Evolutionary conservation across 2,329 filamentous ascomycete species (phyloP).

Genomic region (Aspergillus brasiliensis): DNA sequence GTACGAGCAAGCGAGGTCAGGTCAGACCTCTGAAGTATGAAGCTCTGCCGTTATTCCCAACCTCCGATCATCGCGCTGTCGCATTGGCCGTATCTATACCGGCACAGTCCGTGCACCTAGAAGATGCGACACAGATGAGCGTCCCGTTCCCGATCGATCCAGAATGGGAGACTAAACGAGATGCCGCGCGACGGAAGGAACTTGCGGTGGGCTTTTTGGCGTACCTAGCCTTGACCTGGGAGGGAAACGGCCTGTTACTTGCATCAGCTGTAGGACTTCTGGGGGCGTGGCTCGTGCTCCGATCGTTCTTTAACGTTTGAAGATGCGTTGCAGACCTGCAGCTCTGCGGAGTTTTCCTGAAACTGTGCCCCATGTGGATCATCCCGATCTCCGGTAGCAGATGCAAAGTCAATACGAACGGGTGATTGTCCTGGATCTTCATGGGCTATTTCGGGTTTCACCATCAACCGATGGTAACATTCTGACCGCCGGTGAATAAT

Average conservation of each 20-base stretch:
- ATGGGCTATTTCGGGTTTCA: constrained; percentile 14
- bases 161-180: constrained; percentile 57
- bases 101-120: constrained; percentile 41
- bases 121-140: constrained; percentile 41
- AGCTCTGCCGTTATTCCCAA: constrained; percentile 74
- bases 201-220: constrained; percentile 60
- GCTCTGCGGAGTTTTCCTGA: constrained; percentile 2
- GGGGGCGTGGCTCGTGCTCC: constrained; percentile 46
- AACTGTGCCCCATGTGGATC: constrained; percentile 18
- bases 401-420: constrained; percentile 4
- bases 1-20: constrained; percentile 42
- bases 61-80: constrained; percentile 86
- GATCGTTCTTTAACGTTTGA: constrained; percentile 34
- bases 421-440: not conserved
- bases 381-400: constrained; percentile 12
- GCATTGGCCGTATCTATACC: constrained; percentile 71
- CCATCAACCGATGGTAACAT: constrained; percentile 8
- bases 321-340: constrained; percentile 1
- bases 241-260: constrained; percentile 47
- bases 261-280: constrained; percentile 41
- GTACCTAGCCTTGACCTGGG: constrained; percentile 55
- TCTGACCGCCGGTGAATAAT: not conserved
- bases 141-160: constrained; percentile 61
- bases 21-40: constrained; percentile 67
- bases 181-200: constrained; percentile 60